Percentiles rank a stretch among this genome's conserved stretches.
Conservation (phyloP, 2,329 filamentous ascomycete genomes). For the Phyllosticta citriasiana region DNA sequence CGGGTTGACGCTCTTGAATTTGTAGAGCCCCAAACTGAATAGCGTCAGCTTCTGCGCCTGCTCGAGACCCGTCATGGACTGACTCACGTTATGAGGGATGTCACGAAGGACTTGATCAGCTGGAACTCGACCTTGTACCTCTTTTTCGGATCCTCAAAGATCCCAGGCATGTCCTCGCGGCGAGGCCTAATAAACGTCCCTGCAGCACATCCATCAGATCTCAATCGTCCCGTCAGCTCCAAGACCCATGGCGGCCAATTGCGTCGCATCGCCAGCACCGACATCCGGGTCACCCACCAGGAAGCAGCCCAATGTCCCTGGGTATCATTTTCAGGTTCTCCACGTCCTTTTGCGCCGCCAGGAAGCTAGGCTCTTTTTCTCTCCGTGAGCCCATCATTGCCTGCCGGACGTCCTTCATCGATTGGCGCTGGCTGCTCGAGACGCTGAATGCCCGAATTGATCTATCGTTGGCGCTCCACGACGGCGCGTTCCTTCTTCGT, state of each 20-base stretch:
- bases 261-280: neutral
- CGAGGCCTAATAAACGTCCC: constrained; percentile 29
- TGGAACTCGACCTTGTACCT: constrained; percentile 20
- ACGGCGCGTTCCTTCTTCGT: neutral
- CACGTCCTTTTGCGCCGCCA: neutral
- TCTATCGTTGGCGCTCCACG: neutral
- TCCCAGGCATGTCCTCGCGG: constrained; percentile 19
- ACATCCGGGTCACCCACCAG: constrained; percentile 8
- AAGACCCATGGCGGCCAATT: neutral
- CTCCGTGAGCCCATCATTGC: neutral
- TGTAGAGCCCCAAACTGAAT: constrained; percentile 11
- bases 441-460: neutral
- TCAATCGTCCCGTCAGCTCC: neutral
- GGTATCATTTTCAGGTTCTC: constrained; percentile 3
- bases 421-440: neutral
- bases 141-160: constrained; percentile 15
- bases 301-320: constrained; percentile 15
- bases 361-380: neutral
- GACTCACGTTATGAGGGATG: constrained; percentile 16
- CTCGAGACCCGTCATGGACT: neutral
- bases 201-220: constrained; percentile 11
- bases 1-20: constrained; percentile 12
- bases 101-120: constrained; percentile 14
- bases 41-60: neutral
- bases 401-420: neutral